These are phyloP conservation scores for Smallanthus sonchifolius DNA, from an alignment of 129 eudicot genomes.

Conservation along the genomic window DNA sequence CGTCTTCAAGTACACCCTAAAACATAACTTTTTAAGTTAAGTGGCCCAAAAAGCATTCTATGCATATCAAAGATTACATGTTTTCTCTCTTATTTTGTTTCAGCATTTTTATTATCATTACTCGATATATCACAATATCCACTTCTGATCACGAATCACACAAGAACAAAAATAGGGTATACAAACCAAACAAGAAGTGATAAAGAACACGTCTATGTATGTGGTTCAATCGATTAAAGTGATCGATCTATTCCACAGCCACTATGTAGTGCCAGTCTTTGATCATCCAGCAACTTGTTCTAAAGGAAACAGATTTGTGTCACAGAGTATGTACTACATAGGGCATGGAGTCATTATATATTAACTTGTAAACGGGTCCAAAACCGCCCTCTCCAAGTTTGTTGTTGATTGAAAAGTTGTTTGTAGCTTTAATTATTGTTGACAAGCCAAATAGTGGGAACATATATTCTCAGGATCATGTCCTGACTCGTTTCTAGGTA, in stretches of 20 bases:
- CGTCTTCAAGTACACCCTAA: slow-evolving; percentile 24
- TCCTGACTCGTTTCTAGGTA: not conserved
- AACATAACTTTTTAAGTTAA: not conserved
- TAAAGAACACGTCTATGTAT: too few species aligned
- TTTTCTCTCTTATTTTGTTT: not conserved
- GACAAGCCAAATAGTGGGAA: slow-evolving; percentile 26
- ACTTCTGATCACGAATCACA: too few species aligned
- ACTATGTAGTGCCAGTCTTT: too few species aligned
- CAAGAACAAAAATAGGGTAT: too few species aligned
- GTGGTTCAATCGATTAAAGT: too few species aligned
- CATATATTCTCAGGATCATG: not conserved
- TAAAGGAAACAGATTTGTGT: too few species aligned
- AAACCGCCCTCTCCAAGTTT: slow-evolving; percentile 51
- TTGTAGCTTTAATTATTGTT: slow-evolving; percentile 32
- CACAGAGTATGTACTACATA: not conserved
- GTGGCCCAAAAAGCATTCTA: not conserved
- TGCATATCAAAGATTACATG: not conserved
- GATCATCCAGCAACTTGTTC: too few species aligned
- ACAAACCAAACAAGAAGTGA: too few species aligned
- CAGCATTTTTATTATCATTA: not conserved
- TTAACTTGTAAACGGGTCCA: slow-evolving; percentile 40
- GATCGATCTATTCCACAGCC: too few species aligned
- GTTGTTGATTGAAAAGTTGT: slow-evolving; percentile 29
- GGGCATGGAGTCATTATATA: not conserved
- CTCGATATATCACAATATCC: too few species aligned